Base-by-base conservation (phyloP, 164 flowering plant genomes). In the Piper longum region DNA sequence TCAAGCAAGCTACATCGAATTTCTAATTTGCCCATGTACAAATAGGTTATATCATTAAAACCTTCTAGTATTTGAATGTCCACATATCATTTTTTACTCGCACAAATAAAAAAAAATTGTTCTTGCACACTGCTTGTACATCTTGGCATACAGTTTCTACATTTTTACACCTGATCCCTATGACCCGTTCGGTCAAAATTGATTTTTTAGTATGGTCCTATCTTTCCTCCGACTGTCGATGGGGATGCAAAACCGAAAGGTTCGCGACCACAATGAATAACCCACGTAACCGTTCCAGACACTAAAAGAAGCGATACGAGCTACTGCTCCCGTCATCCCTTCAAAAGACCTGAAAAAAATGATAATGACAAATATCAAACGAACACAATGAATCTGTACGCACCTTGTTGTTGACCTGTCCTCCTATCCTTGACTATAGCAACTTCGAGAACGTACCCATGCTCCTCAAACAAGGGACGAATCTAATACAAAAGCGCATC, bases 361-460 rank as follows among this genome's bases (percentile, higher is more conserved):
- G 65, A 48, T 48, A 9, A 44, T 44, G 48, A 74, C 44, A 48
- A 65, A 59, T 64, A 70, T 40, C 64, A 0, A 64, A 82, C 67
- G 57, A 54, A 16, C 40, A 42, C 68, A 75, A 69, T 26, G 59
- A 44, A 71, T 39, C 52, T 56, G 39, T 19, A 74, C 85, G 75
- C 81, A 89, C 99, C 97, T 87, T 85, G 93, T 62, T 87, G 99
- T 66, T 81, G 97, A 48, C 99, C 99, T 13, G 99, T 87, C 77
- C 81, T 82, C 80, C 82, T 91, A 71, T 91, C 99, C 76, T 80
- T 91, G 65, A 95, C 85, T 68, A 95, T 67, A 57, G 97, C 96
- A 73, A 95, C 96, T 78, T 95, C 99, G 43, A 95, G 56, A 56
- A 95, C 99, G 66, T 75, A 75, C 64, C 99, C 99, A 75, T 95